phyloP scores from a whole-genome alignment of 2,329 filamentous ascomycete species.

The Monosporascus sp. region DNA sequence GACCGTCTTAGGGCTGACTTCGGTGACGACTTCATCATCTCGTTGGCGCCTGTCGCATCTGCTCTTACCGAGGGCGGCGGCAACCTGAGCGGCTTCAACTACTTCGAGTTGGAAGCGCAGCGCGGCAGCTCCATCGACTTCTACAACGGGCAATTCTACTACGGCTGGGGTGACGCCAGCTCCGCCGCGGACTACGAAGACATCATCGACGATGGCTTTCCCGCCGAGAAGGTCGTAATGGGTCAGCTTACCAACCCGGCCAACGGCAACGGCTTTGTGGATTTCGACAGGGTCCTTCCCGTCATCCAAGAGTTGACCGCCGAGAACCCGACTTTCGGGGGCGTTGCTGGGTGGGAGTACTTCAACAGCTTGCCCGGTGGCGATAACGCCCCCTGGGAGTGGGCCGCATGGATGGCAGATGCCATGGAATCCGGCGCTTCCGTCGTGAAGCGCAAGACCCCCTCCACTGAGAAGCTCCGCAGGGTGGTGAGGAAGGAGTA shows the following conservation, averaged over 20 bases:
- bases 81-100: conserved; percentile 79
- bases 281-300: conserved; percentile 39
- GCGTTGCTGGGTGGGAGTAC: conserved; percentile 94
- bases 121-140: conserved; percentile 65
- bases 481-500: conserved; percentile 18
- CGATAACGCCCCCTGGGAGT: conserved; percentile 62
- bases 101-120: conserved; percentile 65
- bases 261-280: conserved; percentile 58
- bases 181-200: conserved; percentile 43
- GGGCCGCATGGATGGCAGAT: conserved; percentile 48
- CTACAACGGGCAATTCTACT: conserved; percentile 94
- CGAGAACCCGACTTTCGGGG: conserved; percentile 66
- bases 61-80: conserved; percentile 50
- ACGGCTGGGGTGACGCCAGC: conserved; percentile 66
- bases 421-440: conserved; percentile 14
- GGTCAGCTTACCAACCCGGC: conserved; percentile 74
- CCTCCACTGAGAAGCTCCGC: conserved; percentile 19
- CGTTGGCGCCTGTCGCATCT: conserved; percentile 75
- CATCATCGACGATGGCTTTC: conserved; percentile 61
- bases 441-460: conserved; percentile 16
- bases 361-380: conserved; percentile 74
- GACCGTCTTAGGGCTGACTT: conserved; percentile 65
- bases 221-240: conserved; percentile 67
- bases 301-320: conserved; percentile 37
- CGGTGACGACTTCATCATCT: conserved; percentile 66